phyloP scores from a whole-genome alignment of 805 yeast genomes.

The Kluyveromyces aestuarii region DNA sequence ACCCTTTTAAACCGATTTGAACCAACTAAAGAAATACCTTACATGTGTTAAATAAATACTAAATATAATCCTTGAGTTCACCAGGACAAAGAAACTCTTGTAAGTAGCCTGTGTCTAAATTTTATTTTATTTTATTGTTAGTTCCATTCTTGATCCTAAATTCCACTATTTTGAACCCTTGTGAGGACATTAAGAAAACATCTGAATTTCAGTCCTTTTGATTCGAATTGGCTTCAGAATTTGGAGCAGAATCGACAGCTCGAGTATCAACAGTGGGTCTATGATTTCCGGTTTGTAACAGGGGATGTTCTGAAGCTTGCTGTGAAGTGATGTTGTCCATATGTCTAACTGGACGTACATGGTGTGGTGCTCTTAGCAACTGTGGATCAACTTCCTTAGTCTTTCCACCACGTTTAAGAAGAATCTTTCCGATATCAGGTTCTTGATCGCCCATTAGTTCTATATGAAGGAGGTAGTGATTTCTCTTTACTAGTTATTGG shows the following conservation, averaged over 20 bases:
- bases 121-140: no score
- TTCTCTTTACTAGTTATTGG: background rate
- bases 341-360: background rate
- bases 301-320: background rate
- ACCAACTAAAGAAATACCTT: no score
- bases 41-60: no score
- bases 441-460: background rate
- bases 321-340: background rate
- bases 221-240: background rate
- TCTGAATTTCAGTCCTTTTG: background rate
- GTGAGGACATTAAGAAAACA: background rate
- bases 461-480: background rate
- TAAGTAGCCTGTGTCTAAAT: no score
- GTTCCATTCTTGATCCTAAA: no score
- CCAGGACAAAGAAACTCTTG: no score
- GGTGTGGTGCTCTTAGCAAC: conserved; percentile 18
- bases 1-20: no score
- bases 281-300: conserved; percentile 18
- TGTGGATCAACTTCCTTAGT: conserved; percentile 14
- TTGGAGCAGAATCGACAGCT: background rate
- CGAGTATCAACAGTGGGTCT: conserved; percentile 11
- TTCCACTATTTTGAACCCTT: no score
- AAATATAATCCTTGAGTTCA: no score
- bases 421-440: conserved; percentile 7
- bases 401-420: conserved; percentile 16